Evolutionary conservation across 257 asterid species (phyloP).

Genomic region (Nyctanthes arbortristis): DNA sequence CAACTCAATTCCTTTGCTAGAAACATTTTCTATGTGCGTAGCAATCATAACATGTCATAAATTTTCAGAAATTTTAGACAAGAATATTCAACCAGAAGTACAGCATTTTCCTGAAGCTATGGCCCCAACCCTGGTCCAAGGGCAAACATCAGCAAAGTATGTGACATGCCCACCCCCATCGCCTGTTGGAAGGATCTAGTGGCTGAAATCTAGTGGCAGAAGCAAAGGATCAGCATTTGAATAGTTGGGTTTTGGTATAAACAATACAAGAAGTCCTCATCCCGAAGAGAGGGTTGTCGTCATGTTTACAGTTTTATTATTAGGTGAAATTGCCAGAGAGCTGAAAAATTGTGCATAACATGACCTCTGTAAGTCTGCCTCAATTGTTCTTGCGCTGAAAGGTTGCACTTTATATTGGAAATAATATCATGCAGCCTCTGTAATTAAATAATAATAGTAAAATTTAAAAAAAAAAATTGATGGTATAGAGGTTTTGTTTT

Average conservation of each 20-base stretch:
- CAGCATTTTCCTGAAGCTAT: constrained; percentile 27
- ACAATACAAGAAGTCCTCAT: constrained; percentile 22
- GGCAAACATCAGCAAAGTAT: constrained; percentile 54
- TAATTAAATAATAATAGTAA: no score
- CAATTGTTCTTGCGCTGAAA: constrained; percentile 22
- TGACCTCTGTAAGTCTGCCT: constrained; percentile 28
- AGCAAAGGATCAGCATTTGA: background rate
- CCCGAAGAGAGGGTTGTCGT: constrained; percentile 37
- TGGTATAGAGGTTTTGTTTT: background rate
- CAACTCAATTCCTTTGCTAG: constrained; percentile 59
- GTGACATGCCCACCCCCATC: constrained; percentile 79
- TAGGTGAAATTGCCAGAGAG: constrained; percentile 12
- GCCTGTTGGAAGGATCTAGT: constrained; percentile 82
- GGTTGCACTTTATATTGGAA: constrained; percentile 21
- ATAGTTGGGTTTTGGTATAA: constrained; percentile 19
- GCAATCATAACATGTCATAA: constrained; percentile 57
- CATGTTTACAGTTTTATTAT: constrained; percentile 13
- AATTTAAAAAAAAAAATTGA: no score
- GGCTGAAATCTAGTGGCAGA: constrained; percentile 34
- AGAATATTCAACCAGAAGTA: constrained; percentile 24
- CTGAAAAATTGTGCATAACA: constrained; percentile 4
- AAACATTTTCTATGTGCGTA: constrained; percentile 81
- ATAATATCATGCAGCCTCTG: background rate
- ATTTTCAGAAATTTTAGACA: constrained; percentile 45
- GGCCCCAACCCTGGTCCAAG: constrained; percentile 26